phyloP scores from a whole-genome alignment of 495 filamentous ascomycete species.

The Pseudoneurospora amorphoporcata region DNA sequence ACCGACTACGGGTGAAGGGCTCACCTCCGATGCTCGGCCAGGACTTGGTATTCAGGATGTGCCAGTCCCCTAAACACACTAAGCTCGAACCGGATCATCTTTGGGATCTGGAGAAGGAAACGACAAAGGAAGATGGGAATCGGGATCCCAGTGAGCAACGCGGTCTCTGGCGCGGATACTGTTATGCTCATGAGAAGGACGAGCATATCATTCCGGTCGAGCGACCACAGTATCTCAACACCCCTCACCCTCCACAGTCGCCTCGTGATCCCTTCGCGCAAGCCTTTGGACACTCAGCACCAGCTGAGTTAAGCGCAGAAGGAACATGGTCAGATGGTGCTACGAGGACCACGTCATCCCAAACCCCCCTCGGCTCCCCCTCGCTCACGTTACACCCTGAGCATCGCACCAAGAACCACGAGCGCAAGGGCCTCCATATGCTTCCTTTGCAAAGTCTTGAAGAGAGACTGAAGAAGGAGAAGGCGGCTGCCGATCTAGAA shows the following conservation, averaged over 20 bases:
- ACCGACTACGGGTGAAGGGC: conserved; percentile 31
- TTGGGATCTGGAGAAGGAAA: conserved; percentile 21
- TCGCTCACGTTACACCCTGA: conserved; percentile 8
- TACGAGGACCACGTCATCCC: conserved; percentile 4
- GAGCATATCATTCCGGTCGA: conserved; percentile 28
- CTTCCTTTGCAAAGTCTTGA: conserved; percentile 37
- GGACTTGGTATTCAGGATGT: conserved; percentile 66
- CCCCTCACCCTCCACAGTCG: conserved; percentile 19
- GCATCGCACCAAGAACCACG: conserved; percentile 20
- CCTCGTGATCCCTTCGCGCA: conserved; percentile 28
- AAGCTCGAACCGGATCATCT: conserved; percentile 56
- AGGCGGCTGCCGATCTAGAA: conserved; percentile 37
- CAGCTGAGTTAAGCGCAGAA: conserved; percentile 17
- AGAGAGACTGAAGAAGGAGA: conserved; percentile 37
- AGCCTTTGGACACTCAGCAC: conserved; percentile 20
- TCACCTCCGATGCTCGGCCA: conserved; percentile 78
- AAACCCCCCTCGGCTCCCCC: not conserved
- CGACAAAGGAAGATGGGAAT: conserved; percentile 33
- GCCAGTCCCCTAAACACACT: conserved; percentile 68
- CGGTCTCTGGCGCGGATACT: conserved; percentile 63
- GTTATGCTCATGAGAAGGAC: conserved; percentile 32
- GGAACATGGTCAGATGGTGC: conserved; percentile 4
- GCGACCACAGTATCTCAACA: conserved; percentile 27
- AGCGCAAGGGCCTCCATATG: conserved; percentile 35
- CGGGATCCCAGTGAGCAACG: conserved; percentile 35